Conservation (phyloP, 1,139 yeast genomes). For the Debaryomyces sp. region DNA sequence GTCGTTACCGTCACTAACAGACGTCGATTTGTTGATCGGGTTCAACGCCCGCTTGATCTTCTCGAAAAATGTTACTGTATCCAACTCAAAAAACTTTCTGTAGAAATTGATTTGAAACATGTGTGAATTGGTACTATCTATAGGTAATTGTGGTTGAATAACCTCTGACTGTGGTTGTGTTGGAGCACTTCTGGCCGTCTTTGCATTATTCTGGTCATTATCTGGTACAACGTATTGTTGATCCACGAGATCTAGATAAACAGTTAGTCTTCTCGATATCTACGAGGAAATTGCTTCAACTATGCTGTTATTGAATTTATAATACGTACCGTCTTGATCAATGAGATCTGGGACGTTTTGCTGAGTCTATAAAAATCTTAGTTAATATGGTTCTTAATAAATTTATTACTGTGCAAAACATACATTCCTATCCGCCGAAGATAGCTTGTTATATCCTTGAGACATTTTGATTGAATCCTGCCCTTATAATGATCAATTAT, state of each 20-base stretch:
- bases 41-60: slow-evolving; percentile 48
- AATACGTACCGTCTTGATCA: slow-evolving; percentile 5
- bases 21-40: slow-evolving; percentile 38
- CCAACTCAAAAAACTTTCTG: slow-evolving; percentile 63
- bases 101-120: slow-evolving; percentile 60
- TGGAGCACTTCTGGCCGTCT: slow-evolving; percentile 5
- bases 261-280: neutral
- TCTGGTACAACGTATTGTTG: slow-evolving; percentile 8
- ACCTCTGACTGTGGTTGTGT: slow-evolving; percentile 17
- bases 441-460: slow-evolving; percentile 2
- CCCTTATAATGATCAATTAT: neutral
- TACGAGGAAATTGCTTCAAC: neutral
- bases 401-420: neutral
- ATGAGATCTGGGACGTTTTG: neutral
- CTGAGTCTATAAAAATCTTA: neutral
- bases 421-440: slow-evolving; percentile 1
- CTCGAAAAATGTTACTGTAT: slow-evolving; percentile 57
- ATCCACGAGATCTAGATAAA: neutral
- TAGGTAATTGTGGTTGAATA: slow-evolving; percentile 21
- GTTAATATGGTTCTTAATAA: neutral
- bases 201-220: slow-evolving; percentile 4
- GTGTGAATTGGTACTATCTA: slow-evolving; percentile 31
- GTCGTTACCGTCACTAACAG: slow-evolving; percentile 26
- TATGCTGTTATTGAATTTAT: neutral
- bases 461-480: neutral